Conservation (phyloP, 1,139 yeast genomes). For the Lodderomyces pseudojiufengensis region DNA sequence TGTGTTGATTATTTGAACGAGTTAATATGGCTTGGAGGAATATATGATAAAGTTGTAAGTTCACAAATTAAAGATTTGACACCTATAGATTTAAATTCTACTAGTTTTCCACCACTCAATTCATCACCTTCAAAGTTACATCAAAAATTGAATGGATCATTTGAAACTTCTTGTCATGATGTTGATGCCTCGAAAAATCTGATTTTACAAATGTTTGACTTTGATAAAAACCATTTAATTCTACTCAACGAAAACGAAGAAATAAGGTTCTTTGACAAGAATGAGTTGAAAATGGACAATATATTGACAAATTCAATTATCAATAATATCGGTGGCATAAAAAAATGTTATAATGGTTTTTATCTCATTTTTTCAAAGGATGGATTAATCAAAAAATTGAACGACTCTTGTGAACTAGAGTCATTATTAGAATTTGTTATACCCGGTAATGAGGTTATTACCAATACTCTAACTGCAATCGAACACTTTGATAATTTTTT, state of each 20-base stretch:
- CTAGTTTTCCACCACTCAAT: neutral
- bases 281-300: constrained; percentile 1
- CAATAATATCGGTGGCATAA: constrained; percentile 36
- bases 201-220: constrained; percentile 13
- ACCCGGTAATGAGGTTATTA: constrained; percentile 25
- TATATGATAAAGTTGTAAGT: constrained; percentile 11
- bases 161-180: constrained; percentile 1
- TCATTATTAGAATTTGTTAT: constrained; percentile 18
- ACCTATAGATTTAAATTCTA: constrained; percentile 4
- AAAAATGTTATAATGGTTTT: constrained; percentile 24
- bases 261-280: constrained; percentile 21
- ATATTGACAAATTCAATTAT: constrained; percentile 33
- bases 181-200: neutral
- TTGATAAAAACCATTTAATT: constrained; percentile 20
- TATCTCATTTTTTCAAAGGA: constrained; percentile 37
- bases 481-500: constrained; percentile 20
- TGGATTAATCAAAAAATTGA: constrained; percentile 30
- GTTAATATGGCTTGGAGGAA: constrained; percentile 20
- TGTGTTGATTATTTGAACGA: constrained; percentile 22
- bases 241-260: constrained; percentile 32
- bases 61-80: constrained; percentile 14
- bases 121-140: constrained; percentile 15
- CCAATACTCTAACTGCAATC: constrained; percentile 26
- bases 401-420: constrained; percentile 12
- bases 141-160: constrained; percentile 14